Conservation (phyloP, 139 green algal species). For the Astrephomene gubernaculifera region DNA sequence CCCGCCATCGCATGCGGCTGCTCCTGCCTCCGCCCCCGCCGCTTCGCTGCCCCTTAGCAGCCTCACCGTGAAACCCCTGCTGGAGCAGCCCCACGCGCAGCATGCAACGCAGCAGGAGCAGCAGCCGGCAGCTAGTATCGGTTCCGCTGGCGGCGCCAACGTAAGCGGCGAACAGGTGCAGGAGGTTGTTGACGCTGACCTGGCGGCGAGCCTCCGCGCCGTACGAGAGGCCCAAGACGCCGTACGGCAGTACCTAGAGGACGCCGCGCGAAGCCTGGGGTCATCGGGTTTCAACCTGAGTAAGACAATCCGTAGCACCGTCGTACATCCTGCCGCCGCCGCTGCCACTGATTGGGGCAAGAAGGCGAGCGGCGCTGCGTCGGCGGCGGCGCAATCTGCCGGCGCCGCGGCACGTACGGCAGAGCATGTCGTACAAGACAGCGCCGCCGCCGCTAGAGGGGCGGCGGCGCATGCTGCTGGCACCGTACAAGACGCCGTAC, state of each 20-base stretch:
- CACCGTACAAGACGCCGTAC: neutral
- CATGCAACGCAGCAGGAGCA: neutral
- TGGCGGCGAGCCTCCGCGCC: neutral
- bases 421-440: too few species aligned
- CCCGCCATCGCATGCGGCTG: neutral
- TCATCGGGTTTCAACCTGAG: neutral
- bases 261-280: neutral
- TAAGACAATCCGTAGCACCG: neutral
- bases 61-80: constrained; percentile 6
- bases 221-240: neutral
- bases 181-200: neutral
- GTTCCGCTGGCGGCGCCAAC: neutral
- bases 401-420: too few species aligned
- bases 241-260: constrained; percentile 3
- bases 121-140: neutral
- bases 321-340: neutral
- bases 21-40: neutral
- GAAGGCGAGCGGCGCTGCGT: neutral
- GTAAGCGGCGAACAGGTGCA: neutral
- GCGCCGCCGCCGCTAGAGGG: too few species aligned
- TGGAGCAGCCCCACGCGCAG: neutral
- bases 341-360: neutral
- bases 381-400: neutral
- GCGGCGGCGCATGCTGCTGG: too few species aligned
- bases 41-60: neutral